Base-by-base conservation (phyloP, 331 rosid genomes). In the Telfairia occidentalis region DNA sequence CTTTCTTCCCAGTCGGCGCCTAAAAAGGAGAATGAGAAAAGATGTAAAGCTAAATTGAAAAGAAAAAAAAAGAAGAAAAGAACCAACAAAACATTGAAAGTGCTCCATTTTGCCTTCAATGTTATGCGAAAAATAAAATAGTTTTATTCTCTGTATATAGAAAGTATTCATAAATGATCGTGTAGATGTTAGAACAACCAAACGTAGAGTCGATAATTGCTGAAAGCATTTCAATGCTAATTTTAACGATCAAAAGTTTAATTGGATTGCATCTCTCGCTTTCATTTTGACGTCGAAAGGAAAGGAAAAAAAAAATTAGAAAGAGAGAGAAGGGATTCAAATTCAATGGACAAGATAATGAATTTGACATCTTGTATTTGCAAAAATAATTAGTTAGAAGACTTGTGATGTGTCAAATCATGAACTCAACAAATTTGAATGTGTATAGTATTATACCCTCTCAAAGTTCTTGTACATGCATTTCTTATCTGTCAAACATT, bases 21-120 rank as follows among this genome's bases (percentile, higher is more conserved):
- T 70, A 45, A 70, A 70, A 70, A 70, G 75, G 13, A 70, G 55
- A 15, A 45, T 70, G 26, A 43, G 75, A 70, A 70, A 70, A 45
- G 75, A 70, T 70, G 40, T 70, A 70, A 45, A 70, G 58, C 40
- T 35, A 9, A 38, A 18, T 65, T 19, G 3, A 67, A 67, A 66
- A 11, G 29, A 40, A 64, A 9, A 49, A 5, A 18, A 5, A 5
- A 1, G 5, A 15, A 8, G 3, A 40, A 8, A 0, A 40, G 9
- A 37, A 64, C 16, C 21, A 65, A n/a, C 24, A 65, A 9, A 65
- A 5, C 34, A 65, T 38, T 65, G 1, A 19, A 65, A 65, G 30
- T 65, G 7, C 15, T 18, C 45, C 2, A 32, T 18, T 61, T n/a
- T 15, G 18, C 23, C 30, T 35, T 63, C 19, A n/a, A 37, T 19